Evolutionary conservation across 1,284 basidiomycete species (phyloP).

Genomic region (Neolentinus lepideus): DNA sequence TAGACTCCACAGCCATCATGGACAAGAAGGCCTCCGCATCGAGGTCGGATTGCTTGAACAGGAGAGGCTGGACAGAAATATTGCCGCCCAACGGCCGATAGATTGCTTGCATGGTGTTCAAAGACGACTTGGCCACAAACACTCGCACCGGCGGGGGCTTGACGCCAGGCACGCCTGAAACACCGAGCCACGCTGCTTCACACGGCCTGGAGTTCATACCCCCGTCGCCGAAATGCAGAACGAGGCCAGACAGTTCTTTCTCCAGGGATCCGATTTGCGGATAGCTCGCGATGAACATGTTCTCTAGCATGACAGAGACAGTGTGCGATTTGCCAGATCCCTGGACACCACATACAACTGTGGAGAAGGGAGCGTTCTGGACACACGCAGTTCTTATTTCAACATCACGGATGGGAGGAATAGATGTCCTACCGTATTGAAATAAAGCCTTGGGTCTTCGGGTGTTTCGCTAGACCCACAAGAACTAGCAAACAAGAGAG

Average conservation of each 20-base stretch:
- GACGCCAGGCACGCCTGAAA: conserved; percentile 15
- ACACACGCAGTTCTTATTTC: background rate
- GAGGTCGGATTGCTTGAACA: conserved; percentile 53
- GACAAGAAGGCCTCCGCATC: conserved; percentile 60
- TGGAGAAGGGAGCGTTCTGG: conserved; percentile 9
- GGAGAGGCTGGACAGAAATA: conserved; percentile 46
- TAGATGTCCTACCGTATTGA: conserved; percentile 21
- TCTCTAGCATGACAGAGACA: background rate
- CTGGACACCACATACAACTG: conserved; percentile 3
- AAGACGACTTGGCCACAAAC: conserved; percentile 55
- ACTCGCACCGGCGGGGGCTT: conserved; percentile 43
- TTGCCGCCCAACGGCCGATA: conserved; percentile 44
- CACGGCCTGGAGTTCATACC: background rate
- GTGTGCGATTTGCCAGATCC: conserved; percentile 1
- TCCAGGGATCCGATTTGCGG: background rate
- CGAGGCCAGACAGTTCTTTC: background rate
- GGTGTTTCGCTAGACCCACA: conserved; percentile 4
- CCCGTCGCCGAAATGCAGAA: conserved; percentile 1
- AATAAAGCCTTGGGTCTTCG: conserved; percentile 20
- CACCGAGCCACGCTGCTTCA: background rate
- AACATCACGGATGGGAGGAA: background rate
- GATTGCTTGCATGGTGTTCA: conserved; percentile 49
- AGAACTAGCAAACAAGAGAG: conserved; percentile 4
- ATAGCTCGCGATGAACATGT: background rate
- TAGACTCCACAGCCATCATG: conserved; percentile 59